Conservation (phyloP, 108 stramenopile genomes). For the Stephanodiscus minutulus region DNA sequence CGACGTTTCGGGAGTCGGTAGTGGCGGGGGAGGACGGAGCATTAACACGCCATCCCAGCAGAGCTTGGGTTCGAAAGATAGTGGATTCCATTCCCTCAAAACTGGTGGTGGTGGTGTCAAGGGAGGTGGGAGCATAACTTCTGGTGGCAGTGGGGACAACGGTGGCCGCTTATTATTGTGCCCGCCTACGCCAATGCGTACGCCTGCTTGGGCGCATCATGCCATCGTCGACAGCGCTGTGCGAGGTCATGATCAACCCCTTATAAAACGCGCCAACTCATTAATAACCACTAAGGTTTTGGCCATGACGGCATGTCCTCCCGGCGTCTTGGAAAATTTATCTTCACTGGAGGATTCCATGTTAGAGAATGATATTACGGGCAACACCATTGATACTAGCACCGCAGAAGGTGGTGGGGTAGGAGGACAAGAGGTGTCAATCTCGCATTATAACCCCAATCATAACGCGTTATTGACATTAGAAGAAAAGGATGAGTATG, state of each 20-base stretch:
- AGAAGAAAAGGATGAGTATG: conserved; percentile 31
- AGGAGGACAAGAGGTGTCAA: not conserved
- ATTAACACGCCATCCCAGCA: conserved; percentile 41
- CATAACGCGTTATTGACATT: conserved; percentile 23
- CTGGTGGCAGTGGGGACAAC: conserved; percentile 9
- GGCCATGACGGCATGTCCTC: conserved; percentile 68
- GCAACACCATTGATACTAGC: conserved; percentile 27
- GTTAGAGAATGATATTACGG: conserved; percentile 63
- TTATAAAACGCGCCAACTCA: conserved; percentile 55
- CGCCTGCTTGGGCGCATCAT: conserved; percentile 77
- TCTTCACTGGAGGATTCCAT: conserved; percentile 77
- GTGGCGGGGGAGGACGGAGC: conserved; percentile 2
- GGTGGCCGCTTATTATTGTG: conserved; percentile 27
- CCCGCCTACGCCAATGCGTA: conserved; percentile 79
- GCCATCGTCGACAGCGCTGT: conserved; percentile 29
- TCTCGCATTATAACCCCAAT: conserved; percentile 6
- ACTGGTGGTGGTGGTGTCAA: conserved; percentile 29
- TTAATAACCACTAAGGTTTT: conserved; percentile 73
- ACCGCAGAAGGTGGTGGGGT: not conserved
- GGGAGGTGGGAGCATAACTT: conserved; percentile 24
- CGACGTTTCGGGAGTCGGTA: conserved; percentile 30
- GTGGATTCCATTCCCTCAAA: conserved; percentile 51
- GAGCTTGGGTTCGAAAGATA: conserved; percentile 43
- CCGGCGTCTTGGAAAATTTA: conserved; percentile 66
- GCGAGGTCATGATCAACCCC: conserved; percentile 29